These are phyloP conservation scores for Cyberlindnera suaveolens DNA, from an alignment of 805 yeast genomes.

Conservation along the genomic window DNA sequence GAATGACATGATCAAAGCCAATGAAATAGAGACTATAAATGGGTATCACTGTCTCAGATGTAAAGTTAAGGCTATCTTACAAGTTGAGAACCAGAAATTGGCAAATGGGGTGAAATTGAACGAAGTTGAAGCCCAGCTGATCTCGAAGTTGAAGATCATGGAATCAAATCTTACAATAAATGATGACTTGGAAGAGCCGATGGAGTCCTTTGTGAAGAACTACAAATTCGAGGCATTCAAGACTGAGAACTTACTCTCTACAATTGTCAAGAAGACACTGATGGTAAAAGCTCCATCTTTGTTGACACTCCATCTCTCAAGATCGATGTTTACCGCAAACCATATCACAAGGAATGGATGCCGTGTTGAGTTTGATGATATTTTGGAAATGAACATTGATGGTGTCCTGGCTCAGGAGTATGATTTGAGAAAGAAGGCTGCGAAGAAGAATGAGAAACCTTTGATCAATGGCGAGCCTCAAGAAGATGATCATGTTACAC, in stretches of 20 bases:
- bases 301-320: conserved; percentile 74
- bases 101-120: conserved; percentile 9
- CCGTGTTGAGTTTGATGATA: conserved; percentile 58
- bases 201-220: conserved; percentile 40
- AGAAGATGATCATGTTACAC: conserved; percentile 15
- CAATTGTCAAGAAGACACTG: conserved; percentile 59
- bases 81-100: conserved; percentile 24
- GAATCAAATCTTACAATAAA: conserved; percentile 44
- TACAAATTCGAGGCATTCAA: conserved; percentile 41
- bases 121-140: conserved; percentile 26
- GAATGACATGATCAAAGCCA: conserved; percentile 46
- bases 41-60: conserved; percentile 80
- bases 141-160: conserved; percentile 32
- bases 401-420: conserved; percentile 25
- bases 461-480: conserved; percentile 7
- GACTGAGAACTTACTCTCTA: conserved; percentile 45
- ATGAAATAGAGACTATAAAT: conserved; percentile 62
- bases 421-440: conserved; percentile 21
- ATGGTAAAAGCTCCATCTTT: conserved; percentile 64
- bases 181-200: conserved; percentile 52
- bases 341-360: conserved; percentile 71
- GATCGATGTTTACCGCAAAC: conserved; percentile 71
- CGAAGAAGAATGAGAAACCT: conserved; percentile 20
- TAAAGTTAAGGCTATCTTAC: conserved; percentile 39
- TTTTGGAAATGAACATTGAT: conserved; percentile 42